Conservation (phyloP, 2,329 filamentous ascomycete species). For the Alternaria metachromatica region DNA sequence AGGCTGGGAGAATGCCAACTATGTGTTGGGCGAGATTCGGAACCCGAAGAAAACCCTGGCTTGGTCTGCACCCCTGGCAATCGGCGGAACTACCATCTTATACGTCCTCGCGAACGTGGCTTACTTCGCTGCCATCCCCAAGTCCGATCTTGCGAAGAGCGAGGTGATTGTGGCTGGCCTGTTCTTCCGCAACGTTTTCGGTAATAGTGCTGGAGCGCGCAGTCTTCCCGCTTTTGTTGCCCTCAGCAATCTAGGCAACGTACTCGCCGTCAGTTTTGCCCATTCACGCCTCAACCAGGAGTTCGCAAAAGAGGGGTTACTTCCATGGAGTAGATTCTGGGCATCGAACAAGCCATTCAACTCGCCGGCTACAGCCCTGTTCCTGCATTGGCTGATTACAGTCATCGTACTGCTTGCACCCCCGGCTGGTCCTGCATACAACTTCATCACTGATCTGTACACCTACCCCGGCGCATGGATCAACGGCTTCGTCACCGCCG, state of each 20-base stretch:
- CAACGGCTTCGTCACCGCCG: constrained; percentile 45
- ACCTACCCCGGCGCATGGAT: constrained; percentile 48
- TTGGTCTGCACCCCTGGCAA: constrained; percentile 64
- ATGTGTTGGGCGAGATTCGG: constrained; percentile 65
- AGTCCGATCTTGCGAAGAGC: constrained; percentile 62
- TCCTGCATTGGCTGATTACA: constrained; percentile 71
- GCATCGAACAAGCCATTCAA: constrained; percentile 73
- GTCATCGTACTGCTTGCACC: constrained; percentile 70
- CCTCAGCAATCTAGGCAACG: constrained; percentile 67
- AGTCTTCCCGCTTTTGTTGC: constrained; percentile 61
- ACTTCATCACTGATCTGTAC: constrained; percentile 66
- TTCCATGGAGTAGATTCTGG: constrained; percentile 72
- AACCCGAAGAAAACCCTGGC: constrained; percentile 62
- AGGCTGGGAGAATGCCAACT: constrained; percentile 62
- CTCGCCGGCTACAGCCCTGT: constrained; percentile 60
- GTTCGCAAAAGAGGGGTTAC: constrained; percentile 71
- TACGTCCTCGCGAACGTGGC: constrained; percentile 71
- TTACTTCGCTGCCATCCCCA: constrained; percentile 69
- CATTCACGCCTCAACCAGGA: constrained; percentile 68
- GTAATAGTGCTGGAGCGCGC: constrained; percentile 58
- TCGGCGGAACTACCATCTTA: constrained; percentile 65
- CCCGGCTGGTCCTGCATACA: constrained; percentile 71
- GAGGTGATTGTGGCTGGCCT: constrained; percentile 67
- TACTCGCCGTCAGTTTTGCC: constrained; percentile 66
- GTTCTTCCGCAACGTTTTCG: constrained; percentile 69